Base-by-base conservation (phyloP, 768 basidiomycete species). In the Asterophora parasitica region DNA sequence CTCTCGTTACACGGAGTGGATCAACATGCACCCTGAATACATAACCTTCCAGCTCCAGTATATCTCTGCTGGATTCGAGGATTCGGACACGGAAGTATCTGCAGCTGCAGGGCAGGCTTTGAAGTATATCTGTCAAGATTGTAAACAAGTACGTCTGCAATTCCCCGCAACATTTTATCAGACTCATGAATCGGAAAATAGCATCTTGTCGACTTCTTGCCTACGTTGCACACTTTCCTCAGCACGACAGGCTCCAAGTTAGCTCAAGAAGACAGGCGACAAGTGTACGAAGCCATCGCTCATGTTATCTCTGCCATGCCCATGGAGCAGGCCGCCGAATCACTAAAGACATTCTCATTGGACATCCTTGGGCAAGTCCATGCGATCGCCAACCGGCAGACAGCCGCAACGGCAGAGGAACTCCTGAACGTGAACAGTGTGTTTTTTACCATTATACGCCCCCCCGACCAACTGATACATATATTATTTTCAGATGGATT, bases 1-100 rank as follows among this genome's bases (percentile, higher is more conserved):
- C 51, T 88, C 92, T 4, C 82, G 96, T 13, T 99, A 99, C 66
- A 93, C 93, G 15, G 89, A 95, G 66, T 99, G 96, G 96, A 88
- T 93, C 58, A 88, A 86, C 61, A 73, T 74, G 53, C 94, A 98
- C 63, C 88, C 95, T 1, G 73, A 82, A 28, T 92, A 96, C 60
- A 87, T 99, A 55, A 74, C 77, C 27, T 80, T 79, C 64, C 89
- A 92, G 62, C 72, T 99, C 16, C 85, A 88, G 59, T 98, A 95
- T 63, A 87, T 98, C 42, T 92, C 93, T 7, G 74, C 83, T 17
- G 95, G 96, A 1, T 98, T 98, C 58, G 85, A 93, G 53, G 83
- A 85, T 61, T 51, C 74, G 2, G 88, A 92, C 61, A 45, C 65
- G 1, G 91, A 96, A 59, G 93, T 98, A 27, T 82, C 82, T 53